Evolutionary conservation across 306 rosid species (phyloP).

Genomic region (Gastrolobium villosum): DNA sequence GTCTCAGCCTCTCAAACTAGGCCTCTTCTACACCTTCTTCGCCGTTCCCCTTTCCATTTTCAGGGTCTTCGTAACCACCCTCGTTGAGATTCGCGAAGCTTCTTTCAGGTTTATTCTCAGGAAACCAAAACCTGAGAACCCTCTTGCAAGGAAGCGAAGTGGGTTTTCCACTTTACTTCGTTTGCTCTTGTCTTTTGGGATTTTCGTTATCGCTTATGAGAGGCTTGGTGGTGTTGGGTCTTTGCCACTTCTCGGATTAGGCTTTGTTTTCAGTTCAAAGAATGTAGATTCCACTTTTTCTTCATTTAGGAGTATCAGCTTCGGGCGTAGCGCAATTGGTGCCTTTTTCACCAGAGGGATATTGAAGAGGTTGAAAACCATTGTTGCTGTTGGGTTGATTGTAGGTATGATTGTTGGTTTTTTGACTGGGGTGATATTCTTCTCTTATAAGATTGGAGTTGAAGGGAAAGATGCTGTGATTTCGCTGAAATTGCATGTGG

Average conservation of each 20-base stretch:
- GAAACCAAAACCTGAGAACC: slow-evolving; percentile 54
- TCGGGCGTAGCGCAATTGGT: slow-evolving; percentile 61
- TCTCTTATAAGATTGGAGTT: slow-evolving; percentile 82
- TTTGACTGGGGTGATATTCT: slow-evolving; percentile 67
- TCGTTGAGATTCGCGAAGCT: slow-evolving; percentile 63
- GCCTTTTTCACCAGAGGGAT: slow-evolving; percentile 68
- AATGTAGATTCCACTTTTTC: slow-evolving; percentile 61
- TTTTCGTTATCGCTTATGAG: slow-evolving; percentile 73
- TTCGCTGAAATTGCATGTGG: slow-evolving; percentile 71
- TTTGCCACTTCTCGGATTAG: slow-evolving; percentile 60
- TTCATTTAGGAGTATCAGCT: slow-evolving; percentile 61
- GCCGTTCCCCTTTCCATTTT: slow-evolving; percentile 72
- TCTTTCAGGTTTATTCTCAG: slow-evolving; percentile 52
- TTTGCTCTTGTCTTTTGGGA: slow-evolving; percentile 74
- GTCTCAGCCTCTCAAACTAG: slow-evolving; percentile 70
- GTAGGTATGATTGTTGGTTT: slow-evolving; percentile 78
- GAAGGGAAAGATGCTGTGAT: slow-evolving; percentile 88
- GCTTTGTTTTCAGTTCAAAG: slow-evolving; percentile 66
- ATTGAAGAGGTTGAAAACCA: slow-evolving; percentile 65
- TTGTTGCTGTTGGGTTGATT: slow-evolving; percentile 82
- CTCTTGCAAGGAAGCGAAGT: slow-evolving; percentile 37
- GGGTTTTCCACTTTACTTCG: slow-evolving; percentile 73
- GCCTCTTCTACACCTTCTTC: slow-evolving; percentile 73
- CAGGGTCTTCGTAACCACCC: slow-evolving; percentile 66
- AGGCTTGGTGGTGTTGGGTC: slow-evolving; percentile 63